Conservation (phyloP, 2,329 filamentous ascomycete genomes). For the Paramyrothecium sp. region DNA sequence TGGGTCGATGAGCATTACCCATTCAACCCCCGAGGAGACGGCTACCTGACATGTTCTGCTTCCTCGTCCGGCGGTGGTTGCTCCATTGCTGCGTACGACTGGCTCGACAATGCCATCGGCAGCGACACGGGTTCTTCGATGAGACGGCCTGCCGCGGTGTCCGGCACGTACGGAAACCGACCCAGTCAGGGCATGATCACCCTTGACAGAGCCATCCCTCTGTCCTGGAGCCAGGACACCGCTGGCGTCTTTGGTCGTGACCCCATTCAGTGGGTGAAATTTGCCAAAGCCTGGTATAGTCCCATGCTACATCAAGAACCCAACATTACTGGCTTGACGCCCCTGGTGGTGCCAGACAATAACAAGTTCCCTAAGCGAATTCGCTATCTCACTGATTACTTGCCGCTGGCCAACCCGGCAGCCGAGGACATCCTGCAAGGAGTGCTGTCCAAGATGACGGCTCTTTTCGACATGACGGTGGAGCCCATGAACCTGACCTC, state of each 20-base stretch:
- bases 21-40: conserved; percentile 1
- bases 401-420: neutral
- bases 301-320: neutral
- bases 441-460: neutral
- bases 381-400: neutral
- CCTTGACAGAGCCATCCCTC: neutral
- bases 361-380: neutral
- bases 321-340: neutral
- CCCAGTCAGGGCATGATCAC: neutral
- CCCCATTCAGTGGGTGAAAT: neutral
- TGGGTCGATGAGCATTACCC: conserved; percentile 1
- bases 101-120: neutral
- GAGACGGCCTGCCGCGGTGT: neutral
- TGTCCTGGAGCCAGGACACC: neutral
- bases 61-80: neutral
- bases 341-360: neutral
- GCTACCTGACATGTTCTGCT: neutral
- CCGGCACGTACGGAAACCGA: neutral
- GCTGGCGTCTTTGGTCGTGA: conserved; percentile 1
- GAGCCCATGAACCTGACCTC: conserved; percentile 2
- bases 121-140: neutral
- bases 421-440: neutral
- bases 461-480: conserved; percentile 1
- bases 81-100: conserved; percentile 1
- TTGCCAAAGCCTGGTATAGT: conserved; percentile 1